phyloP scores from a whole-genome alignment of 768 basidiomycete genomes.

The Thelephora ganbajun region DNA sequence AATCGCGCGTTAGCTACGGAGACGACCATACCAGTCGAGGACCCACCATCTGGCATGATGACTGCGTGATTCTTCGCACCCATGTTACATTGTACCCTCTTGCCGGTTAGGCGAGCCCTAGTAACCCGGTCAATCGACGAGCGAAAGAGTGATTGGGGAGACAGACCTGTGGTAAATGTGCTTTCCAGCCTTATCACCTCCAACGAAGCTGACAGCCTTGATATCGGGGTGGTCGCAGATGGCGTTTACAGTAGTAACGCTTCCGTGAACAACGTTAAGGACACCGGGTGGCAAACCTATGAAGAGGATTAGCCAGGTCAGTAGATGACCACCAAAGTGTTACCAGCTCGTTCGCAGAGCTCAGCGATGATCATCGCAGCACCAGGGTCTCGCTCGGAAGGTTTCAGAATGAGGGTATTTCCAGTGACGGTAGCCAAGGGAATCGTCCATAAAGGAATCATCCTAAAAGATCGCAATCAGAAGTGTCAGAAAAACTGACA shows the following conservation, averaged over 20 bases:
- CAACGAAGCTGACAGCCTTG: slow-evolving; percentile 94
- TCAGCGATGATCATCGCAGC: slow-evolving; percentile 98
- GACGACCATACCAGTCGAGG: background rate
- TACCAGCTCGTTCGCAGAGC: slow-evolving; percentile 63
- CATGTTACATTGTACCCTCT: slow-evolving; percentile 74
- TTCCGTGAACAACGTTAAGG: slow-evolving; percentile 85
- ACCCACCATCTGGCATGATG: slow-evolving; percentile 82
- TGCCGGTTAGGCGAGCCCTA: slow-evolving; percentile 76
- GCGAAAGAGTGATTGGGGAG: background rate
- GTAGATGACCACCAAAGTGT: background rate
- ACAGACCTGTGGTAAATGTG: slow-evolving; percentile 81
- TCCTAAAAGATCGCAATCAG: slow-evolving; percentile 25
- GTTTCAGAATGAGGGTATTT: slow-evolving; percentile 90
- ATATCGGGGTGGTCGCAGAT: slow-evolving; percentile 89
- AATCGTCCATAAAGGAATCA: slow-evolving; percentile 97
- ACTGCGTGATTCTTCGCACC: slow-evolving; percentile 98
- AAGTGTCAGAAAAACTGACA: background rate
- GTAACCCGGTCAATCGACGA: slow-evolving; percentile 5
- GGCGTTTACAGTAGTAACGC: slow-evolving; percentile 78
- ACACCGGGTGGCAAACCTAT: slow-evolving; percentile 71
- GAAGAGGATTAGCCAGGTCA: slow-evolving; percentile 13
- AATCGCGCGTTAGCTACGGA: background rate
- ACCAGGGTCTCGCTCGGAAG: slow-evolving; percentile 92
- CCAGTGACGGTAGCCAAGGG: slow-evolving; percentile 81
- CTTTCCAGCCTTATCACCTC: slow-evolving; percentile 82